Base-by-base conservation (phyloP, 768 basidiomycete species). In the Xerocomus brunneocitrinus region DNA sequence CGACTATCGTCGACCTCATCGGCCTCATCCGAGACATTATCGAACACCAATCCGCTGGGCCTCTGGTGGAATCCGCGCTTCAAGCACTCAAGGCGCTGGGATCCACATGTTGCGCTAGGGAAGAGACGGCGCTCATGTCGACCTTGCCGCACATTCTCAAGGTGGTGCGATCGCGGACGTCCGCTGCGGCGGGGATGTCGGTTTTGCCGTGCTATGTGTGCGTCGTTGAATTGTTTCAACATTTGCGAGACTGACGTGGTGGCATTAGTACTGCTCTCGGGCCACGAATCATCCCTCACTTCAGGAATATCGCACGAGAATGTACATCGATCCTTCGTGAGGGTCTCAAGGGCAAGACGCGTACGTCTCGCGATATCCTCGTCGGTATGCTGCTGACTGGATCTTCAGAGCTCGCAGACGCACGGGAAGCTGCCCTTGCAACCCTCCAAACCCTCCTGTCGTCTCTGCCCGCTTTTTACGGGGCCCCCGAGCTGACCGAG, bases 201-300 rank as follows among this genome's bases (percentile, higher is more conserved):
- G 76, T 84, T 2, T 66, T 94, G 30, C 68, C 79, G 5, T 74
- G 81, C 32, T 74, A 93, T 52, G 74, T 81, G 87, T 92, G 80
- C 76, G 51, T 43, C 34, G 3, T 43, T 32, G 41, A 30, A 8
- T 50, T 28, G 22, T 35, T 34, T 19, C 34, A 12, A 44, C 14
- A 24, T 16, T 0, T 9, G 5, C 22, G 39, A 9, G 34, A n/a
- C 58, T 60, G 45, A 67, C 6, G 12, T 19, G 39, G 41, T 3
- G 32, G 34, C 42, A 14, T 61, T 35, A 95, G 92, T 19, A 67
- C 76, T 19, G 83, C 85, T 43, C 79, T 98, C 22, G 92, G 91
- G 0, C 91, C 95, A 10, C 85, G 95, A 0, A 77, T 93, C 47
- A 92, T 99, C 47, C 92, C 95, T 5, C 79, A 83, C 69, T 86